A percentile compares a stretch with the other conserved stretches of the same genome.
These are phyloP conservation scores for Cladosporium sphaerospermum DNA, from an alignment of 2,329 filamentous ascomycete genomes.

Conservation along the genomic window DNA sequence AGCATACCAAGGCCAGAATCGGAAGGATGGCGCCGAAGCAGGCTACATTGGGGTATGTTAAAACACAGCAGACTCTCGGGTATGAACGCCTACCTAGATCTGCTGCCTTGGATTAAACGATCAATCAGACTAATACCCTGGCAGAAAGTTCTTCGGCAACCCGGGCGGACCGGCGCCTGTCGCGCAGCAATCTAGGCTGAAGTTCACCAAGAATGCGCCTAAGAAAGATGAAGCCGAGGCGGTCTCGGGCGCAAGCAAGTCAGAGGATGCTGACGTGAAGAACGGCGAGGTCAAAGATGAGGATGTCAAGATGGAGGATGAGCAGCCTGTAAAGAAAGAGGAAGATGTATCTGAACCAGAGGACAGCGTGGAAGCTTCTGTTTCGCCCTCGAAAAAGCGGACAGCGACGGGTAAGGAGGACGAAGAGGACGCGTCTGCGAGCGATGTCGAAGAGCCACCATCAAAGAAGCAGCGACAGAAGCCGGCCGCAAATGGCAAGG, in stretches of 20 bases:
- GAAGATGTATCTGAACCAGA: conserved; percentile 21
- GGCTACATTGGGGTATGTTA: conserved; percentile 83
- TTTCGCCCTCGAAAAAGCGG: conserved; percentile 25
- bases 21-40: conserved; percentile 55
- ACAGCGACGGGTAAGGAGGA: conserved; percentile 19
- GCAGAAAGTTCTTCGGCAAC: conserved; percentile 78
- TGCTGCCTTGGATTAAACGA: conserved; percentile 24
- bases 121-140: conserved; percentile 1
- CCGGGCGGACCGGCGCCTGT: conserved; percentile 54
- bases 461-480: conserved; percentile 31
- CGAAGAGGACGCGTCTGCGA: conserved; percentile 20
- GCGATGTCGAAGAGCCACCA: conserved; percentile 29
- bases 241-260: conserved; percentile 4
- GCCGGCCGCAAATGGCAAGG: conserved; percentile 17
- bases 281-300: conserved; percentile 26
- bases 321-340: conserved; percentile 17
- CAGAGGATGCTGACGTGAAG: neutral
- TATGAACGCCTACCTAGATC: conserved; percentile 58
- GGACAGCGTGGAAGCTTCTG: conserved; percentile 14
- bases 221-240: conserved; percentile 18
- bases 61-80: conserved; percentile 11
- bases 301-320: conserved; percentile 31
- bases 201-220: conserved; percentile 47
- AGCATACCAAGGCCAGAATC: conserved; percentile 10
- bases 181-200: conserved; percentile 70